Base-by-base conservation (phyloP, 768 basidiomycete genomes). In the Sporobolomyces phaffii region DNA sequence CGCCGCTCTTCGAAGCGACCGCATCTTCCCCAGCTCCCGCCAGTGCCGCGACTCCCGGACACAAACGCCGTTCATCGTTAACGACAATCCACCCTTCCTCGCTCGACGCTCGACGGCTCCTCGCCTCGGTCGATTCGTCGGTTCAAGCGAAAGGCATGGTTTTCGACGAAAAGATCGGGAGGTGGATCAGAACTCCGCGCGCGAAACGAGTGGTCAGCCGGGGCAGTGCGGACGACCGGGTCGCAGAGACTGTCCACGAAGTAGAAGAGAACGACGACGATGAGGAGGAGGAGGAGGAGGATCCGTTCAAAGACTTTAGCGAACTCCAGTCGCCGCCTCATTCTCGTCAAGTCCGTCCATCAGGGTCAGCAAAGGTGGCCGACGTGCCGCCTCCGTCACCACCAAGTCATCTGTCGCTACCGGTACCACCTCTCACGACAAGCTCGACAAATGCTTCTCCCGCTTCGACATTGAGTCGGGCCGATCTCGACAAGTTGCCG, bases 161-260 rank as follows among this genome's bases (percentile, higher is more conserved):
- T 15, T 80, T 77, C 59, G 79, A 79, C 56, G 60, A 59, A 20
- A 65, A 65, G 10, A 45, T 62, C 24, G 73, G 75, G 67, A 49
- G 75, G 41, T 79, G 78, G 79, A 76, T 79, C 20, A 71, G 76
- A 53, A 73, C 74, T 22, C 59, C 70, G 18, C 44, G 49, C n/a
- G n/a, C n/a, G 29, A 48, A 53, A 33, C 18, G 11, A 22, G 31
- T 15, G 20, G 22, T 29, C 36, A 13, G 40, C 9, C 10, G 29
- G 26, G 68, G 56, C 74, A 28, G 65, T 31, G 14, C 70, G 53
- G 70, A 51, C n/a, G n/a, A n/a, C 22, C 69, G 53, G 9, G 74
- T 75, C 48, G 67, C 47, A 38, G 72, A 72, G 38, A 53, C 52
- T 5, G 26, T 40, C 11, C 31, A 47, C 10, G 67, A 50, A 15